These are phyloP conservation scores for Candida palmyrensis DNA, from an alignment of 805 yeast genomes.

Conservation along the genomic window DNA sequence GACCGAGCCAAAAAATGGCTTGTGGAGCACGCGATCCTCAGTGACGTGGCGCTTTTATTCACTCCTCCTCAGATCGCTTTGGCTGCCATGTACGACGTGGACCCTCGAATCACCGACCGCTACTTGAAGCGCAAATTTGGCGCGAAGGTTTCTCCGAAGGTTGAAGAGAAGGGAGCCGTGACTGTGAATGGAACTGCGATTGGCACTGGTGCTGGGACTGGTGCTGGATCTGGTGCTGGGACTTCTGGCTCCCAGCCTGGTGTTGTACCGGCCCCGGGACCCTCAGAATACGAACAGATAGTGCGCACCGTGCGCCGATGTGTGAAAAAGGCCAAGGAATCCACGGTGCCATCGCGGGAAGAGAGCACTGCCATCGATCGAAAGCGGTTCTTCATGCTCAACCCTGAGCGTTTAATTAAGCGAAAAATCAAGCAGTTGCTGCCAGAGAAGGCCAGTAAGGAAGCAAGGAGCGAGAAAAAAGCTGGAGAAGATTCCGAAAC, in stretches of 20 bases:
- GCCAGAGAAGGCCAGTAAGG: too few species aligned
- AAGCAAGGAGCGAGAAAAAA: too few species aligned
- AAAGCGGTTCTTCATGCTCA: conserved; percentile 57
- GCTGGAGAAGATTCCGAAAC: too few species aligned
- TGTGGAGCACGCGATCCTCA: conserved; percentile 57
- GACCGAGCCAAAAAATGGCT: conserved; percentile 65
- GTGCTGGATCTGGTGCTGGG: conserved; percentile 6
- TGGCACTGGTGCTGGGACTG: conserved; percentile 7
- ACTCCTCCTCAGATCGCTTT: conserved; percentile 96
- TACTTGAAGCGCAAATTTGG: conserved; percentile 63
- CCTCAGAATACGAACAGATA: conserved; percentile 37
- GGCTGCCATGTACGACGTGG: conserved; percentile 70
- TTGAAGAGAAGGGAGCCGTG: conserved; percentile 7
- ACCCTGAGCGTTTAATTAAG: conserved; percentile 51
- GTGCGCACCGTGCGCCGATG: conserved; percentile 46
- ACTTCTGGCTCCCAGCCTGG: conserved; percentile 2
- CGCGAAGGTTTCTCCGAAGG: conserved; percentile 7
- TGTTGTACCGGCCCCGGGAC: conserved; percentile 2
- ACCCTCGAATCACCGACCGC: conserved; percentile 56
- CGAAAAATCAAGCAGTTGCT: conserved; percentile 25
- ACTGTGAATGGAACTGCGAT: conserved; percentile 8
- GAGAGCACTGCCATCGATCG: conserved; percentile 60
- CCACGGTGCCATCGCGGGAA: conserved; percentile 48
- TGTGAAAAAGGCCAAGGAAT: conserved; percentile 37
- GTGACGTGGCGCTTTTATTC: conserved; percentile 71